Evolutionary conservation across 805 yeast genomes (phyloP), one percentile per base, ranked within the genome.

Genomic region (Saccharomycopsis sp.): DNA sequence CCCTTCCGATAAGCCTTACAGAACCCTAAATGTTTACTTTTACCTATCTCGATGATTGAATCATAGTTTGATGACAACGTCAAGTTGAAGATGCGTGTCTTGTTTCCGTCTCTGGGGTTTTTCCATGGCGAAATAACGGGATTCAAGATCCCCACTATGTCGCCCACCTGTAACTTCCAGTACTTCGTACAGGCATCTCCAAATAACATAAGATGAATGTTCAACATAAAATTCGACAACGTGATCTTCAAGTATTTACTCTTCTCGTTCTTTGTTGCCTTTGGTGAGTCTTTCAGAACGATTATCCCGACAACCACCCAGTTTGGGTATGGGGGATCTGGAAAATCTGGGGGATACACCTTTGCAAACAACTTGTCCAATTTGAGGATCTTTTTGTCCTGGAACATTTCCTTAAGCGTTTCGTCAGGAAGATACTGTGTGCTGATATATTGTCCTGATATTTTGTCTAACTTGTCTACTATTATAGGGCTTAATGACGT

Each of bases 291-390:
- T 66, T 90, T 90, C 20, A 68, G 66, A 2, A 82, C 73, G 0
- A 92, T 74, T 1, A 88, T 75, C 0, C 96, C 97, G n/a, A 86
- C 66, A 1, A 84, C 78, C n/a, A 85, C 85, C 87, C 90, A 91
- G 67, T 92, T 91, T 2, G 86, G 71, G 65, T 85, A 85, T 38
- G 72, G 71, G 0, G 97, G 96, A 53, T 87, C 87, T 3, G 71
- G 68, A 66, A 80, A 91, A 20, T 80, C 74, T 0, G 96, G 94
- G 1, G 94, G 86, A 29, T 69, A 63, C 1, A 91, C 83, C 62
- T 84, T 83, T 1, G 89, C 86, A 64, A 82, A 76, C 1, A 87
- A 68, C 63, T 84, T 82, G 8, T 79, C 78, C 1, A 89, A 68
- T 47, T 87, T 73, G 52, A 88, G 70, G 0, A 85, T 68, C 63